Base-by-base conservation (phyloP, 108 stramenopile species). In the Nannochloropsis salina region DNA sequence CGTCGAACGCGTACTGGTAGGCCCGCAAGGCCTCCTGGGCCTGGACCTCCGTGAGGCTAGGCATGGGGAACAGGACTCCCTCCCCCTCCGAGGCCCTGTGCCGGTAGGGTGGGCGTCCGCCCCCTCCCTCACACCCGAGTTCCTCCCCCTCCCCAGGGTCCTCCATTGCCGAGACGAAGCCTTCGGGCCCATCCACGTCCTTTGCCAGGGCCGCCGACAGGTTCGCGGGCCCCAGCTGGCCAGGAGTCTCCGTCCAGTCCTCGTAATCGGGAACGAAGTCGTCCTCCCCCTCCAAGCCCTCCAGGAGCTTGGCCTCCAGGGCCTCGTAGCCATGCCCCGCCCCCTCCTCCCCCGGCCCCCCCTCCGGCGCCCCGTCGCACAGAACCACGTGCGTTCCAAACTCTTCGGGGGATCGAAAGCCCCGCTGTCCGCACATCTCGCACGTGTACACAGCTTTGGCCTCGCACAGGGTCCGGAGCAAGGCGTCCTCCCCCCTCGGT, bases 331-430 rank as follows among this genome's bases (percentile, higher is more conserved):
- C 84, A 15, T 84, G 51, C 22, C 87, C 88, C 44, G 15, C 40
- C 42, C 9, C 88, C 42, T 20, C 86, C 8, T 22, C 44, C 41
- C 83, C 85, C 15, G 18, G 86, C 21, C 21, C 82, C 44, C 42
- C 82, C 31, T 87, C 85, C 9, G 18, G 85, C 21, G 82, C 85
- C 43, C 88, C 85, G 82, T 86, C 89, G 85, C 91, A 91, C 80
- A 88, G 61, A 47, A 90, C 91, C 44, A 44, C 85, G 82, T 91
- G 91, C 11, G 89, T 90, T n/a, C 91, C 91, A 21, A 90, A 80
- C 44, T 90, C 91, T 44, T 90, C 90, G 42, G 91, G 85, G 20
- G 90, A 90, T 18, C 47, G 61, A 21, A 80, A 85, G 4, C 51
- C 83, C 21, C 45, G 40, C 21, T 22, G 82, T 12, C 82, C 82